Conservation (phyloP, 164 flowering plant genomes). For the Piper betle region DNA sequence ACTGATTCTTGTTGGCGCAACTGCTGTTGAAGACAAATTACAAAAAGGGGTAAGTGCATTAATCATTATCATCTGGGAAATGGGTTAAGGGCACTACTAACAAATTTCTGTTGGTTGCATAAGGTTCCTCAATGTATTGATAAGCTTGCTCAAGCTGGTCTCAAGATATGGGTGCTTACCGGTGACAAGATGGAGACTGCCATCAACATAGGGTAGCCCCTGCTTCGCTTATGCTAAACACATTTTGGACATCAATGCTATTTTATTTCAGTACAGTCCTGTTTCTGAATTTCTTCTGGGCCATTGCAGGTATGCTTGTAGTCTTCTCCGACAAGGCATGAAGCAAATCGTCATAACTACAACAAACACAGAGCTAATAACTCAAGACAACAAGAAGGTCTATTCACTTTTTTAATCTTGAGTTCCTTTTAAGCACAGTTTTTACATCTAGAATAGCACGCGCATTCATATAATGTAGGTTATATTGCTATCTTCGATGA, state of each 20-base stretch:
- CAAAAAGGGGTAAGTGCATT: constrained; percentile 68
- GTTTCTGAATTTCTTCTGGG: not conserved
- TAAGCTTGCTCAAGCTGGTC: constrained; percentile 99
- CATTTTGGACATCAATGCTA: not conserved
- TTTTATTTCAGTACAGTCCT: not conserved
- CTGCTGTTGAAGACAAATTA: constrained; percentile 97
- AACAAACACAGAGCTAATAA: constrained; percentile 13
- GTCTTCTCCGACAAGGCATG: constrained; percentile 96
- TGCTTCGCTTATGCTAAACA: not conserved
- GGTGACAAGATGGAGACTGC: constrained; percentile 99
- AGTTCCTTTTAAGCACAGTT: not conserved
- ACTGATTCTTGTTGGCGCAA: constrained; percentile 87
- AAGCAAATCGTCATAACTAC: constrained; percentile 66
- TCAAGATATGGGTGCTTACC: constrained; percentile 96
- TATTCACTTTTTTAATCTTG: constrained; percentile 4
- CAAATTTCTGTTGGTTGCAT: not conserved
- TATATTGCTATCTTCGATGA: constrained; percentile 13
- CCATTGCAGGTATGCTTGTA: constrained; percentile 69
- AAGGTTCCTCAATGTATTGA: constrained; percentile 99
- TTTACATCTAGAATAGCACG: not conserved
- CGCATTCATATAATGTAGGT: constrained; percentile 15
- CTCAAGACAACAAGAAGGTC: constrained; percentile 51
- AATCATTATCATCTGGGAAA: not conserved
- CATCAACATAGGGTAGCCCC: constrained; percentile 84
- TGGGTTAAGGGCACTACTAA: not conserved